Evolutionary conservation across 2,329 filamentous ascomycete genomes (phyloP).

Genomic region (Hymenoscyphus scutula): DNA sequence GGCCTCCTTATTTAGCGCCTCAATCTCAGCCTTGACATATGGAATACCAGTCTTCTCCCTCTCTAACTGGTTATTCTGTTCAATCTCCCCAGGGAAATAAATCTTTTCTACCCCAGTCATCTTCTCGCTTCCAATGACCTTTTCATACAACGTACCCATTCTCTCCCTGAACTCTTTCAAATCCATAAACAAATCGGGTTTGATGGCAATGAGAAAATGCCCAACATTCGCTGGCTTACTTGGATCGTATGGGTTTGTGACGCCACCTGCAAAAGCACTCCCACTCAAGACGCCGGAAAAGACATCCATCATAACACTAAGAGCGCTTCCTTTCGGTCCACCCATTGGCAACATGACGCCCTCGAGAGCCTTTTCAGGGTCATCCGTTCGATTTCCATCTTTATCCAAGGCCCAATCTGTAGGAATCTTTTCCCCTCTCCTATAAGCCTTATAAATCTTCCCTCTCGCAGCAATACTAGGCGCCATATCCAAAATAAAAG

Average conservation of each 20-base stretch:
- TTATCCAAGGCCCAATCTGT: constrained; percentile 72
- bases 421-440: constrained; percentile 68
- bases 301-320: constrained; percentile 86
- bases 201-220: constrained; percentile 70
- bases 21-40: constrained; percentile 54
- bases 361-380: constrained; percentile 67
- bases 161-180: constrained; percentile 66
- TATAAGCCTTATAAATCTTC: constrained; percentile 68
- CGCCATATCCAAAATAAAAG: constrained; percentile 76
- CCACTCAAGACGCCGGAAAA: constrained; percentile 78
- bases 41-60: constrained; percentile 57
- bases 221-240: constrained; percentile 68
- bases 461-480: constrained; percentile 68
- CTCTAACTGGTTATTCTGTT: constrained; percentile 52
- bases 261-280: constrained; percentile 73
- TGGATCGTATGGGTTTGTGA: constrained; percentile 74
- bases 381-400: constrained; percentile 66
- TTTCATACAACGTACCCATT: constrained; percentile 54
- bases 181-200: constrained; percentile 72
- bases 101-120: constrained; percentile 56
- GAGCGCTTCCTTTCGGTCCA: constrained; percentile 74
- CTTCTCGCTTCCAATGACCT: constrained; percentile 53
- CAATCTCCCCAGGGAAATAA: constrained; percentile 62
- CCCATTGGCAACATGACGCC: constrained; percentile 87
- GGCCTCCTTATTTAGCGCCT: constrained; percentile 55